Conservation (phyloP, 2,329 filamentous ascomycete genomes). For the Coniella lustricola region DNA sequence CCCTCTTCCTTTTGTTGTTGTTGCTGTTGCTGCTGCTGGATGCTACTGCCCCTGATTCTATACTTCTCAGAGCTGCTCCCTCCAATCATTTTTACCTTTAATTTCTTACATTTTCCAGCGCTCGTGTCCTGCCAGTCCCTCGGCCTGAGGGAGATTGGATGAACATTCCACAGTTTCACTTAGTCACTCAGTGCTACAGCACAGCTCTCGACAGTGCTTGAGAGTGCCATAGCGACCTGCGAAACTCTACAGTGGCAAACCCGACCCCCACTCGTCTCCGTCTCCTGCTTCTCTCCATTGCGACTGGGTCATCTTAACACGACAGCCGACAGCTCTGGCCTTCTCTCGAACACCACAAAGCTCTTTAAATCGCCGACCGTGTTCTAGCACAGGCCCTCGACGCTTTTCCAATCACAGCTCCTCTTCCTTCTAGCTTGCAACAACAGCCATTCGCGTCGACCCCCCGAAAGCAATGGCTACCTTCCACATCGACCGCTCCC, state of each 20-base stretch:
- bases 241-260: constrained; percentile 8
- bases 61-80: constrained; percentile 6
- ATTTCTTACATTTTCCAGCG: not conserved
- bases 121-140: constrained; percentile 3
- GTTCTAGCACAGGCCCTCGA: not conserved
- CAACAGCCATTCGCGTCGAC: not conserved
- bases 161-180: constrained; percentile 12
- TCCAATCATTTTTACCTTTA: constrained; percentile 9
- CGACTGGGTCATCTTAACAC: not conserved
- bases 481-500: constrained; percentile 35
- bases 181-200: constrained; percentile 8
- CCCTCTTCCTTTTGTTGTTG: too few species aligned
- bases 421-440: not conserved
- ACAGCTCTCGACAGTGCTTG: not conserved
- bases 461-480: constrained; percentile 28
- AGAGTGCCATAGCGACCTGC: not conserved
- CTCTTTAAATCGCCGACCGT: not conserved
- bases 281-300: not conserved
- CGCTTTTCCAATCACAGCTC: not conserved
- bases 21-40: not conserved
- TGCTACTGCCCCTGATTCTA: not conserved
- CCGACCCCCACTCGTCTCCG: not conserved
- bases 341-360: not conserved
- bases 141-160: constrained; percentile 10
- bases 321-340: not conserved